Conservation (phyloP, 2,329 filamentous ascomycete genomes). For the Penicillium fuscoglaucum region DNA sequence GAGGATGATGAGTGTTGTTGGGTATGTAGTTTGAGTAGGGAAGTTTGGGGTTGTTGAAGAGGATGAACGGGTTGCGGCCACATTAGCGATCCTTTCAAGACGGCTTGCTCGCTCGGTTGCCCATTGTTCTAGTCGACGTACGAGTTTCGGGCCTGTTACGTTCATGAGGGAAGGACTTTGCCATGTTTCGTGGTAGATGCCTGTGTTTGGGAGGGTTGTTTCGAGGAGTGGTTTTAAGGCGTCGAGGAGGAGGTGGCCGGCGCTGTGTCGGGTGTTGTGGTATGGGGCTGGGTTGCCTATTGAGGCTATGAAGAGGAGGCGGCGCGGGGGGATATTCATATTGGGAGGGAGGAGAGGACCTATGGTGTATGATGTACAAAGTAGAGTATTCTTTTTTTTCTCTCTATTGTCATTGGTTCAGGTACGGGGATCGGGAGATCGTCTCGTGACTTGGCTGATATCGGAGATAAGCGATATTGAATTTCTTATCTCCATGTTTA, state of each 20-base stretch:
- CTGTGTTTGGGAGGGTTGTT: slow-evolving; percentile 43
- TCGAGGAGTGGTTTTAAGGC: slow-evolving; percentile 56
- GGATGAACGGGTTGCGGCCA: neutral
- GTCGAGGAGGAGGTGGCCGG: slow-evolving; percentile 76
- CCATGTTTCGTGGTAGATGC: slow-evolving; percentile 50
- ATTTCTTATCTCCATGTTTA: neutral
- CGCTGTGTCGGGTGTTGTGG: slow-evolving; percentile 77
- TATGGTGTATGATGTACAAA: neutral
- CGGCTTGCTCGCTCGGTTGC: slow-evolving; percentile 17
- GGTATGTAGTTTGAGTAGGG: neutral
- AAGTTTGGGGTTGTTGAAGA: neutral
- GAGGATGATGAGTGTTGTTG: slow-evolving; percentile 66
- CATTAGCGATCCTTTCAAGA: neutral
- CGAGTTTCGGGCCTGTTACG: slow-evolving; percentile 70
- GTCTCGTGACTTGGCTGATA: neutral
- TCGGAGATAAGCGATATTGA: neutral
- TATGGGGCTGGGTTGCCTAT: slow-evolving; percentile 80
- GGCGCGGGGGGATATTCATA: slow-evolving; percentile 23
- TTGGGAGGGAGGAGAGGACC: neutral
- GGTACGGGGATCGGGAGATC: slow-evolving; percentile 1
- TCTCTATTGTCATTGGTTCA: neutral
- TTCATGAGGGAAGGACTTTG: slow-evolving; percentile 85
- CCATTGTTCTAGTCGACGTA: slow-evolving; percentile 60
- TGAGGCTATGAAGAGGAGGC: slow-evolving; percentile 72
- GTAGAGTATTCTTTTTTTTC: neutral